Evolutionary conservation across 1,284 basidiomycete species (phyloP).

Genomic region (Inonotus obliquus): DNA sequence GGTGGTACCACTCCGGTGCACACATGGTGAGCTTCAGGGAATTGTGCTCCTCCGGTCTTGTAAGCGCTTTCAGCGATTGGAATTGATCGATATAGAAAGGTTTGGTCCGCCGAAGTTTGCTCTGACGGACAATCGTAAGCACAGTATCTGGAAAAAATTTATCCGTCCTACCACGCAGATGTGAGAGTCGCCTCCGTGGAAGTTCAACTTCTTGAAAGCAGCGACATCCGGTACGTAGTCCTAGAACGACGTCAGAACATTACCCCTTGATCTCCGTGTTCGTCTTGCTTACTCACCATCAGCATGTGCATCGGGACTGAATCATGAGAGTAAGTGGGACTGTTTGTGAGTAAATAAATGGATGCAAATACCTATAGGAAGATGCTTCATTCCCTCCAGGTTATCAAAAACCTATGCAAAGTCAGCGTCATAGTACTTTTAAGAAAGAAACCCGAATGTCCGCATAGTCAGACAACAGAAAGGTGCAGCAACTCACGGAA

Average conservation of each 20-base stretch:
- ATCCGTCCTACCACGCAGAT: conserved; percentile 23
- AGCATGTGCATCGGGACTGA: conserved; percentile 35
- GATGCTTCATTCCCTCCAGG: conserved; percentile 55
- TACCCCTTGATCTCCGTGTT: background rate
- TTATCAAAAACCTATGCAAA: conserved; percentile 59
- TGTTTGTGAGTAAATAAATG: conserved; percentile 38
- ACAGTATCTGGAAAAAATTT: background rate
- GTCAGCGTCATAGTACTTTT: conserved; percentile 27
- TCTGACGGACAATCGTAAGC: conserved; percentile 30
- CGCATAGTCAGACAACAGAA: background rate
- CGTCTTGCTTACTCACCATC: conserved; percentile 27
- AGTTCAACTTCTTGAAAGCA: conserved; percentile 35
- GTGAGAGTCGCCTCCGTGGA: conserved; percentile 27
- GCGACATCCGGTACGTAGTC: conserved; percentile 40
- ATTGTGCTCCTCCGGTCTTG: conserved; percentile 47
- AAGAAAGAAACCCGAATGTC: no score
- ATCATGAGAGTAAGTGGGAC: conserved; percentile 32
- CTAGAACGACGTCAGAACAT: conserved; percentile 18
- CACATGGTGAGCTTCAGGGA: conserved; percentile 74
- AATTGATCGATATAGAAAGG: conserved; percentile 64
- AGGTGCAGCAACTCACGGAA: background rate
- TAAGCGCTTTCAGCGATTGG: conserved; percentile 50
- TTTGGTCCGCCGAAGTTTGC: conserved; percentile 57
- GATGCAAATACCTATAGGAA: conserved; percentile 44
- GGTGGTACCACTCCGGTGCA: conserved; percentile 73